Conservation (phyloP, 75 land plant genomes). For the Picea sitchensis region DNA sequence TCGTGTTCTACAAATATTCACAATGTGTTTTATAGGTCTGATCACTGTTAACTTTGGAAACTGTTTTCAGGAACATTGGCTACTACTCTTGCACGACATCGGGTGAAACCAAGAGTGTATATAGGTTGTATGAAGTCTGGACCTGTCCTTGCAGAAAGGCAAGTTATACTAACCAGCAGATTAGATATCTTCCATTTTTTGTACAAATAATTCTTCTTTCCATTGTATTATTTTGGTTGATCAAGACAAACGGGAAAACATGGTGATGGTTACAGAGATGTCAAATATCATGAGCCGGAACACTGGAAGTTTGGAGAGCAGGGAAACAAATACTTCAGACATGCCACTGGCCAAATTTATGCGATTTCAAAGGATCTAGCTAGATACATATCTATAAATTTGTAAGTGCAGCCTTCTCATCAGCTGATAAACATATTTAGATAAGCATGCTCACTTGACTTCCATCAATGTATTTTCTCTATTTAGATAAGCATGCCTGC, state of each 20-base stretch:
- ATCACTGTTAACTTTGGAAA: neutral
- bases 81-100: slow-evolving; percentile 57
- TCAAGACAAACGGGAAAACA: neutral
- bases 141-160: slow-evolving; percentile 87
- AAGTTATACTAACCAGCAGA: slow-evolving; percentile 11
- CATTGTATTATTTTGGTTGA: neutral
- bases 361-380: slow-evolving; percentile 96
- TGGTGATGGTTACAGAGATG: slow-evolving; percentile 36
- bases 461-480: neutral
- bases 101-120: slow-evolving; percentile 73
- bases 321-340: slow-evolving; percentile 95
- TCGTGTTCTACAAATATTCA: neutral
- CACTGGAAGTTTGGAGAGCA: slow-evolving; percentile 99
- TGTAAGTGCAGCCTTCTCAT: slow-evolving; percentile 33
- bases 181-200: neutral
- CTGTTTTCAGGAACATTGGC: slow-evolving; percentile 55
- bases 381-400: slow-evolving; percentile 71
- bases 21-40: neutral
- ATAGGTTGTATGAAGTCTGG: slow-evolving; percentile 97
- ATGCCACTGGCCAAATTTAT: slow-evolving; percentile 99
- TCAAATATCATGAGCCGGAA: slow-evolving; percentile 97
- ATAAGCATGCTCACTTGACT: neutral
- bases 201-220: neutral
- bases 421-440: neutral
- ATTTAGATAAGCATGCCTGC: neutral